Percentiles rank a stretch among this genome's conserved stretches.
phyloP scores from a whole-genome alignment of 345 rosid genomes.

The Ceriops zippeliana region DNA sequence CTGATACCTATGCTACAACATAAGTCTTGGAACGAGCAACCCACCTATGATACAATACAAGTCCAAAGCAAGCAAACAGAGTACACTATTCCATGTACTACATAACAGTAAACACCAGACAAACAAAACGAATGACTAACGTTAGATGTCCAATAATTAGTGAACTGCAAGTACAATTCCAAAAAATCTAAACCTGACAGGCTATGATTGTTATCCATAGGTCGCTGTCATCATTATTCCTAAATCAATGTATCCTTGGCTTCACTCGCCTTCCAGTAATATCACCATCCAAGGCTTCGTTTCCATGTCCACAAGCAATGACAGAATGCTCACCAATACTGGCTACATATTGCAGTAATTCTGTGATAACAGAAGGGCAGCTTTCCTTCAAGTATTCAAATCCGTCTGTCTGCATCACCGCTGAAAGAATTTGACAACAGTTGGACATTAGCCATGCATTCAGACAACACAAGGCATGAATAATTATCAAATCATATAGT shows the following conservation, averaged over 20 bases:
- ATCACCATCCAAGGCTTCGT: conserved; percentile 52
- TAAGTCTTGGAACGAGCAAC: too few species aligned
- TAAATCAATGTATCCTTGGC: conserved; percentile 55
- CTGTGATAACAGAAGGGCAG: conserved; percentile 29
- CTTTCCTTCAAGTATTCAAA: conserved; percentile 29
- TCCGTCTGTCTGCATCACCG: conserved; percentile 29
- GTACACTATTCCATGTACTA: too few species aligned
- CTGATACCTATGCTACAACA: too few species aligned
- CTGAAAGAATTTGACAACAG: conserved; percentile 10
- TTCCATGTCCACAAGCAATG: conserved; percentile 39
- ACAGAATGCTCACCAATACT: conserved; percentile 52
- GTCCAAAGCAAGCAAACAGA: too few species aligned
- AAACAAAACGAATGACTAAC: conserved; percentile 15
- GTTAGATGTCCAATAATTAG: conserved; percentile 6
- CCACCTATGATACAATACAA: too few species aligned
- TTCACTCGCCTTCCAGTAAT: conserved; percentile 64
- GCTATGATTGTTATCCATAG: conserved; percentile 1
- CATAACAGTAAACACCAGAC: not conserved
- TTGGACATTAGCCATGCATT: not conserved
- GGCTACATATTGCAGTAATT: conserved; percentile 39
- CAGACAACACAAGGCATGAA: not conserved
- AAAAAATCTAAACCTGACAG: conserved; percentile 24
- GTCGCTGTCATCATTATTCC: conserved; percentile 7
- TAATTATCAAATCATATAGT: not conserved
- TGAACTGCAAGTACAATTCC: conserved; percentile 24